Conservation (phyloP, 2,329 filamentous ascomycete genomes). For the Neonectria sp. region DNA sequence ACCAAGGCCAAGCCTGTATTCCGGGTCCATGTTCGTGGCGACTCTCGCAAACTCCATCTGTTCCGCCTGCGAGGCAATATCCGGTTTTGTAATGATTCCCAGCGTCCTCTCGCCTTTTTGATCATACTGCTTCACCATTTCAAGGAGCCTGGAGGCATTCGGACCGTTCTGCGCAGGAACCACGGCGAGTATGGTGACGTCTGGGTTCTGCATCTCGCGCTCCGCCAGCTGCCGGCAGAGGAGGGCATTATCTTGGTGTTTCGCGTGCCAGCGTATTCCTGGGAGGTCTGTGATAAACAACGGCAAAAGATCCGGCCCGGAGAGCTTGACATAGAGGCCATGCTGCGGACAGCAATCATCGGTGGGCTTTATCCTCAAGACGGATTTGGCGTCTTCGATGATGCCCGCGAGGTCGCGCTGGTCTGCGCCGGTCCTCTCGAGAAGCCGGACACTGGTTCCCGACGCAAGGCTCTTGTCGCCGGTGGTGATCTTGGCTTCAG, state of each 20-base stretch:
- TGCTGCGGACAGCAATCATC: conserved; percentile 10
- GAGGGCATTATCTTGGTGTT: not conserved
- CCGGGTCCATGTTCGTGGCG: conserved; percentile 8
- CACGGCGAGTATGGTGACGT: conserved; percentile 21
- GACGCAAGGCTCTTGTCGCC: conserved; percentile 3
- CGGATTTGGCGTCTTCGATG: not conserved
- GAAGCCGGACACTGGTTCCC: not conserved
- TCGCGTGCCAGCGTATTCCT: conserved; percentile 6
- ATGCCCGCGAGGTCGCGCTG: conserved; percentile 6
- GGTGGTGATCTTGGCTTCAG: conserved; percentile 13
- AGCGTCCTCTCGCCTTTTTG: conserved; percentile 18
- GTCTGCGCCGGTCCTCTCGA: not conserved
- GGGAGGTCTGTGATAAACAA: conserved; percentile 17
- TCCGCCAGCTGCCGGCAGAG: conserved; percentile 17
- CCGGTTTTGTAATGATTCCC: conserved; percentile 22
- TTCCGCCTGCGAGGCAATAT: conserved; percentile 11
- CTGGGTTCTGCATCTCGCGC: conserved; percentile 17
- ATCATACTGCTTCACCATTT: conserved; percentile 14
- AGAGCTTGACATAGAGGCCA: conserved; percentile 17
- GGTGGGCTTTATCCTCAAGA: not conserved
- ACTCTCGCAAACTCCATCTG: conserved; percentile 9
- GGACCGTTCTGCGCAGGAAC: conserved; percentile 11
- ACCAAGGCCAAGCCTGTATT: conserved; percentile 10
- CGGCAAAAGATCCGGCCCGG: conserved; percentile 10
- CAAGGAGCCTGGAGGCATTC: conserved; percentile 4